These are phyloP conservation scores for Phlegmacium glaucopus DNA, from an alignment of 768 basidiomycete species.

Conservation along the genomic window DNA sequence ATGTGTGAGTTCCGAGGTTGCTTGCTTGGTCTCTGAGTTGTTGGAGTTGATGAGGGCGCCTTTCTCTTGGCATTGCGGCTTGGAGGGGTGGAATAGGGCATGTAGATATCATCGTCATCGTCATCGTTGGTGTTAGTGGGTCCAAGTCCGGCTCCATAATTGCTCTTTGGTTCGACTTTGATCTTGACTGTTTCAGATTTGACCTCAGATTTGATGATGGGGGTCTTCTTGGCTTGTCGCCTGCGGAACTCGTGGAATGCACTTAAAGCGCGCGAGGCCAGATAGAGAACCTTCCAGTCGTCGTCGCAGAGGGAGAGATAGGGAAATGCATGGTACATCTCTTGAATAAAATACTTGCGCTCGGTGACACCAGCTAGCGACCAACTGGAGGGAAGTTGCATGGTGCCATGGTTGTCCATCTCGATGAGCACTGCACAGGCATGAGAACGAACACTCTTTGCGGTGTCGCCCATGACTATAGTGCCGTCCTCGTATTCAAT, in stretches of 20 bases:
- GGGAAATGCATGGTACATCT: slow-evolving; percentile 7
- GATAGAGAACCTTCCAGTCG: slow-evolving; percentile 8
- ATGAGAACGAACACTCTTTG: too few species aligned
- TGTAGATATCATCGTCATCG: background rate
- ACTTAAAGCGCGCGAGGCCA: background rate
- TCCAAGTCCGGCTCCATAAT: background rate
- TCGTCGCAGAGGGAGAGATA: slow-evolving; percentile 3
- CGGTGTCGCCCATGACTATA: too few species aligned
- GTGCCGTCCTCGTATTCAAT: too few species aligned
- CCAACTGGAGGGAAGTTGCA: too few species aligned
- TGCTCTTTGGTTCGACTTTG: background rate
- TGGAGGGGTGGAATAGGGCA: background rate
- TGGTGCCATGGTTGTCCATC: too few species aligned
- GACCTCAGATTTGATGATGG: background rate
- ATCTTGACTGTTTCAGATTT: background rate
- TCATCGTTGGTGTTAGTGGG: background rate
- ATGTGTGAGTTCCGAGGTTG: background rate
- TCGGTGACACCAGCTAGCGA: background rate
- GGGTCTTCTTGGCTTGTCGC: background rate
- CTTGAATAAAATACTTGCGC: background rate
- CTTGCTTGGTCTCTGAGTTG: background rate
- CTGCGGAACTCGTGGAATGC: background rate
- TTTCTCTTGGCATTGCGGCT: background rate
- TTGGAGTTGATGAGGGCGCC: background rate
- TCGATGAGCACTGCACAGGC: too few species aligned